Evolutionary conservation across 1,284 basidiomycete genomes (phyloP), one percentile per base, ranked within the genome.

Genomic region (Ganoderma sinense): DNA sequence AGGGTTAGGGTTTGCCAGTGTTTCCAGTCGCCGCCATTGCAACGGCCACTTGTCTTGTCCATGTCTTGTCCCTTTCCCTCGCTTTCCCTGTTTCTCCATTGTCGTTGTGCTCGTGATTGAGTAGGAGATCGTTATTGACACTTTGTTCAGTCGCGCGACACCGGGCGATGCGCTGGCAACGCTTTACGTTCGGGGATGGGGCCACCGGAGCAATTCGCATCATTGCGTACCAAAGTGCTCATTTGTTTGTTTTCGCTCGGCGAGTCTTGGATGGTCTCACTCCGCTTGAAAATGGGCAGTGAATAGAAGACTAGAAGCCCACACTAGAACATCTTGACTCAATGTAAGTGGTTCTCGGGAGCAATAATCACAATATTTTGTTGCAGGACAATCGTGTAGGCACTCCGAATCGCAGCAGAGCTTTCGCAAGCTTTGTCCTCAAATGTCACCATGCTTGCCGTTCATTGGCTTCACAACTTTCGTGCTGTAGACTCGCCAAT

Each of bases 1-100:
- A n/a, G 69, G 71, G 71, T 73, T 73, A 73, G 71, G 71, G 71
- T 73, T 69, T 33, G 53, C 40, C 33, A 20, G 14, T 55, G 3
- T 31, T 31, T 10, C 53, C 53, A 31, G 29, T 31, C 10, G 7
- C 31, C 16, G 31, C 33, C 29, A 20, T 33, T n/a, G n/a, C 29
- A 31, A 33, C 16, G 18, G 29, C 26, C 31, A 33, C 51, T 56
- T 59, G 31, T n/a, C 56, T 48, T 61, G 18, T 20, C 63, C 5
- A 8, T 16, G 53, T 56, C 53, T 33, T 51, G 48, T 51, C 23
- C 51, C 51, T 56, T 39, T 31, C 20, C 33, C 56, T 59, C 18
- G 56, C 20, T 10, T 59, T 23, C 56, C 33, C 23, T 59, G 33
- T 14, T 59, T 59, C 56, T 16, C 10, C 56, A 23, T 39, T 59